Evolutionary conservation across 768 basidiomycete species (phyloP).

Genomic region (Suillus brevipes): DNA sequence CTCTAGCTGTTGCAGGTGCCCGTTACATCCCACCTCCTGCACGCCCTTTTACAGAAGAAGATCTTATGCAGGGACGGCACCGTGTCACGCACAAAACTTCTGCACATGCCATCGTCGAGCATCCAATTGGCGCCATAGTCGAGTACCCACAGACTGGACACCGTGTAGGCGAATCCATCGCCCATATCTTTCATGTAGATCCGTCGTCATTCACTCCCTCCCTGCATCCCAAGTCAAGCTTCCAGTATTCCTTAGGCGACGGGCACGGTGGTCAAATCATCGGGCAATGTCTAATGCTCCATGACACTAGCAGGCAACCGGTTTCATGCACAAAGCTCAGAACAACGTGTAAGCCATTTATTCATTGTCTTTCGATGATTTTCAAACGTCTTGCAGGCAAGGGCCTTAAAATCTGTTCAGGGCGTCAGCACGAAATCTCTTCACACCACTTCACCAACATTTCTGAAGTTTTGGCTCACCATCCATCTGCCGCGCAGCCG

Average conservation of each 20-base stretch:
- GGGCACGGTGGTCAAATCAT: background rate
- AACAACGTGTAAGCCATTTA: background rate
- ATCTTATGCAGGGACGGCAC: background rate
- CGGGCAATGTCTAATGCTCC: background rate
- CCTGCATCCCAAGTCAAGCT: background rate
- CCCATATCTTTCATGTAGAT: constrained; percentile 1
- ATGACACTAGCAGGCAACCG: background rate
- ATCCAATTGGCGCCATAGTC: background rate
- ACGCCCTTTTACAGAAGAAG: background rate
- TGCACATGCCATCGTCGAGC: background rate
- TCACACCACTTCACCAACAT: background rate
- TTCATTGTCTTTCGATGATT: background rate
- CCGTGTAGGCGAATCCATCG: background rate
- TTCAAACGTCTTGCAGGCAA: background rate
- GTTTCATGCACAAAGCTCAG: background rate
- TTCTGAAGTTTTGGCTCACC: background rate
- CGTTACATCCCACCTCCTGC: background rate
- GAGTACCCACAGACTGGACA: constrained; percentile 1
- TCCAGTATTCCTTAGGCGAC: background rate
- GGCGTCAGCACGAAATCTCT: background rate
- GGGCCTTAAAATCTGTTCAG: background rate
- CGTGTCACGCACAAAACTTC: background rate
- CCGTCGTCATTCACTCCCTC: background rate
- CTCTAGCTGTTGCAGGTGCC: background rate
- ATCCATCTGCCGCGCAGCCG: background rate